phyloP scores from a whole-genome alignment of 331 rosid genomes.

The Pyrus hybrid region DNA sequence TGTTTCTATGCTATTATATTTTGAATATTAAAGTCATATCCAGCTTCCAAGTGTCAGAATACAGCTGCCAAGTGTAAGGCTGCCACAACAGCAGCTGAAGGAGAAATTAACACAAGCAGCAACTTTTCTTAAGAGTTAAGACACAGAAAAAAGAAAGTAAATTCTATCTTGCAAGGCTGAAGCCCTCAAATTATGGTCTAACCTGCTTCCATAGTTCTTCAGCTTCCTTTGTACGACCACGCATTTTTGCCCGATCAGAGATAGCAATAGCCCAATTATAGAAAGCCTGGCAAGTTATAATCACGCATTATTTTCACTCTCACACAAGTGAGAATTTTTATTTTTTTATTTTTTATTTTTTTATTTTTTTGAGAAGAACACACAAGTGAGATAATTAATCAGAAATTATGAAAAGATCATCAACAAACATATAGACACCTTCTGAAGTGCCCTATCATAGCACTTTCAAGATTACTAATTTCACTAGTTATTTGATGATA shows the following conservation, averaged over 20 bases:
- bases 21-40: not conserved
- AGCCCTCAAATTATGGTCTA: conserved; percentile 11
- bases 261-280: conserved; percentile 99
- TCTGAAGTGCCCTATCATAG: not conserved
- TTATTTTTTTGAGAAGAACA: no score
- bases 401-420: not conserved
- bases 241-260: conserved; percentile 98
- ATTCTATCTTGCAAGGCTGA: conserved; percentile 2
- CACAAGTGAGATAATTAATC: not conserved
- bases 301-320: not conserved
- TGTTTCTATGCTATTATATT: conserved; percentile 1
- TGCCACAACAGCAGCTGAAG: not conserved
- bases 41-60: not conserved
- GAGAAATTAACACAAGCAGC: not conserved
- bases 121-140: not conserved
- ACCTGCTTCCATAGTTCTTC: conserved; percentile 99
- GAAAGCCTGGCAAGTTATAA: conserved; percentile 57
- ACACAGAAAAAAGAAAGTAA: not conserved
- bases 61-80: not conserved
- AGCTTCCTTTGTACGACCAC: conserved; percentile 99
- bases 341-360: no score
- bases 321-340: no score
- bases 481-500: not conserved
- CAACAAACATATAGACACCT: not conserved
- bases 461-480: not conserved